Evolutionary conservation across 2,329 filamentous ascomycete species (phyloP).

Genomic region (Huntiella omanensis): DNA sequence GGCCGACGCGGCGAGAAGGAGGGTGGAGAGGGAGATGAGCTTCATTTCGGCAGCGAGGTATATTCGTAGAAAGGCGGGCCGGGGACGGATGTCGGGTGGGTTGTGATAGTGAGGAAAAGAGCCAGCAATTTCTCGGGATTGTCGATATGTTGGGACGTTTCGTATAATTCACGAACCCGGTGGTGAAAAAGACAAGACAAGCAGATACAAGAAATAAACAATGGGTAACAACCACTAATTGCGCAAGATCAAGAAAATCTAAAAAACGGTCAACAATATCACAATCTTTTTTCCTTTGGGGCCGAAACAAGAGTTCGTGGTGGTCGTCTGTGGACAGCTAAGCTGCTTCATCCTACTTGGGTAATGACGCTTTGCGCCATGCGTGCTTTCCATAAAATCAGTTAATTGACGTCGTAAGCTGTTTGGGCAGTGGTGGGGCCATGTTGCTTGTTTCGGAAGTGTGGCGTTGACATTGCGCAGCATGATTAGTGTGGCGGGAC

Average conservation of each 20-base stretch:
- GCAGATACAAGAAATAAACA: not conserved
- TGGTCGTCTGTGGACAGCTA: conserved; percentile 1
- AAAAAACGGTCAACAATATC: not conserved
- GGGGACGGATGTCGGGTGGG: not conserved
- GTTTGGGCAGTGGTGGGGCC: no score
- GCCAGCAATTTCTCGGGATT: conserved; percentile 1
- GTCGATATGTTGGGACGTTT: not conserved
- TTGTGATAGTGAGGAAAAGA: not conserved
- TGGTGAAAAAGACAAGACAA: not conserved
- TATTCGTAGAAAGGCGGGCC: not conserved
- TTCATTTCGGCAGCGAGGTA: conserved; percentile 3
- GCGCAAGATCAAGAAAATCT: not conserved
- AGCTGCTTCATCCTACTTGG: not conserved
- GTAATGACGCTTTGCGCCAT: not conserved
- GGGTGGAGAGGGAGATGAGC: conserved; percentile 17
- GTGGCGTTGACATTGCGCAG: no score
- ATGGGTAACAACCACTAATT: not conserved
- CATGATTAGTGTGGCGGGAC: no score
- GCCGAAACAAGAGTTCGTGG: not conserved
- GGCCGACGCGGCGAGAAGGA: conserved; percentile 30
- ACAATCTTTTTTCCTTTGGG: not conserved
- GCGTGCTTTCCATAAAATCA: not conserved
- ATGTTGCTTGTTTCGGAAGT: no score
- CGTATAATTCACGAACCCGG: not conserved
- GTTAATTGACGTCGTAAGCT: conserved; percentile 1